A percentile compares a stretch with the other conserved stretches of the same genome.
These are phyloP conservation scores for Microstroma glucosiphilum DNA, from an alignment of 1,284 basidiomycete species.

Conservation along the genomic window DNA sequence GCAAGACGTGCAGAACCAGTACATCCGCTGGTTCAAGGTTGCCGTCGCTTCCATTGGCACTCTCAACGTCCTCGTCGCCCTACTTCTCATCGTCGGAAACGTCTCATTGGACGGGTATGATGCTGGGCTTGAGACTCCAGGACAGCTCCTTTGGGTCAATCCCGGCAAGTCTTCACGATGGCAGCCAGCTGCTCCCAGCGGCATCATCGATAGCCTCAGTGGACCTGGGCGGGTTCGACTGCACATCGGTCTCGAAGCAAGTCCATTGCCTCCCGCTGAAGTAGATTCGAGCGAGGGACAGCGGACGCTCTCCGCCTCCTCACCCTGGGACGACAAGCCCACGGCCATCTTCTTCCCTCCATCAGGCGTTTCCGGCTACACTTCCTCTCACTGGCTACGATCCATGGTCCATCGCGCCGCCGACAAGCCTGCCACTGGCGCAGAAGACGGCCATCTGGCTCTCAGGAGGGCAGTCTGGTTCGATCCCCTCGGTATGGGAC, in stretches of 20 bases:
- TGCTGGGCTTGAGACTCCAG: constrained; percentile 24
- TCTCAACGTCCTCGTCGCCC: constrained; percentile 12
- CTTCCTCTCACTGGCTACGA: constrained; percentile 28
- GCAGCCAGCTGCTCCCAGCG: not conserved
- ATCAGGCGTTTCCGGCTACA: constrained; percentile 26
- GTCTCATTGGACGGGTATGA: constrained; percentile 30
- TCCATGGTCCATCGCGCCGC: constrained; percentile 23
- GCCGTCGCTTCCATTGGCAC: constrained; percentile 19
- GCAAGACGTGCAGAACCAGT: constrained; percentile 22
- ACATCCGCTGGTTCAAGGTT: constrained; percentile 25
- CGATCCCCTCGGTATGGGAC: constrained; percentile 32
- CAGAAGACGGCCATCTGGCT: constrained; percentile 31
- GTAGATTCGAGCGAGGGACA: not conserved
- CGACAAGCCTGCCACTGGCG: constrained; percentile 10
- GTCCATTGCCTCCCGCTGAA: not conserved
- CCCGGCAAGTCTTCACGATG: not conserved
- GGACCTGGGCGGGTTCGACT: not conserved
- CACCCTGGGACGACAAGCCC: constrained; percentile 10
- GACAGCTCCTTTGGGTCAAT: constrained; percentile 24
- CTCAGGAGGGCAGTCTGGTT: constrained; percentile 30
- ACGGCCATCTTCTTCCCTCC: constrained; percentile 38
- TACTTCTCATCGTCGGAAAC: constrained; percentile 22
- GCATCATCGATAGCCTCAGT: not conserved
- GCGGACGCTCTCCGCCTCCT: not conserved
- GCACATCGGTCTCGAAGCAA: constrained; percentile 6